Evolutionary conservation across 1,284 basidiomycete genomes (phyloP), one percentile per base, ranked within the genome.

Genomic region (Puccinia coronata): DNA sequence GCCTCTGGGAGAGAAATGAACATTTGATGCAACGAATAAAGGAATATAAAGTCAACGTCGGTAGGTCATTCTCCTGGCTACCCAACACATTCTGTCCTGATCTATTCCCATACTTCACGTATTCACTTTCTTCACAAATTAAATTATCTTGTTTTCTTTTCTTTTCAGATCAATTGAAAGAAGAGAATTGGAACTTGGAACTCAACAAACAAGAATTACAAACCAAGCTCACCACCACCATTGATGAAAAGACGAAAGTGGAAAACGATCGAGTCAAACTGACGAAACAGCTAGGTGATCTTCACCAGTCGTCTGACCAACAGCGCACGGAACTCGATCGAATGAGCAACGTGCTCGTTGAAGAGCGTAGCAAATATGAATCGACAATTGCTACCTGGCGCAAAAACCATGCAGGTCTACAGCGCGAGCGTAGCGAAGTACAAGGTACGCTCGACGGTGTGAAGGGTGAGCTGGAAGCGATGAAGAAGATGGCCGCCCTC

Each of bases 181-280:
- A 98, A 87, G 95, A 96, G 87, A 98, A 97, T 86, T 98, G 96
- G 96, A 96, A 98, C 85, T 91, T 98, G 83, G 95, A 98, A 88
- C 93, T 98, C 69, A 90, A 90, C 31, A 89, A 95, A 41, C 96
- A 99, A 86, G 95, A 98, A 83, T 89, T 96, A 34, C 91, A 92
- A 57, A 87, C 90, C 0, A 90, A 93, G 83, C 88, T 93, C 55
- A 86, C 89, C 55, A 91, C 93, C 74, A 89, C 91, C 0, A 92
- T 93, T 82, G 87, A 90, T 11, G 88, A 90, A 34, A 87, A 90
- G 16, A 89, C 90, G 83, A 92, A 93, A 80, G 88, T 93, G 23
- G 93, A 96, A 84, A 88, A 90, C 55, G 96, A 98, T 84, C 91
- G 92, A 83, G 92, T 93, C 84, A 91, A 93, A 1, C 89, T 95